phyloP scores from a whole-genome alignment of 1,284 basidiomycete species.

The Puccinia sorghi region DNA sequence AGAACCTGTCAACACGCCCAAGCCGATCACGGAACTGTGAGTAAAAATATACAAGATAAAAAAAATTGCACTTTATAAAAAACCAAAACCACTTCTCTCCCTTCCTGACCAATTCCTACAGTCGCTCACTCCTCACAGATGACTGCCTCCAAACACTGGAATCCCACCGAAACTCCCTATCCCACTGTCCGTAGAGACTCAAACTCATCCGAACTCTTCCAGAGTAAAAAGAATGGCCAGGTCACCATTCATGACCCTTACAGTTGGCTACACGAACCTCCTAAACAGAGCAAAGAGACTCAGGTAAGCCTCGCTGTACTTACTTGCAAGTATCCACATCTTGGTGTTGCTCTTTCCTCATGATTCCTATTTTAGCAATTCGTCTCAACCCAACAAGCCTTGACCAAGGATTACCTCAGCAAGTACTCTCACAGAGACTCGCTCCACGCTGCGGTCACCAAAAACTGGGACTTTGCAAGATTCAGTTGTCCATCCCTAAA shows the following conservation, averaged over 20 bases:
- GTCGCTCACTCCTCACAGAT: conserved; percentile 49
- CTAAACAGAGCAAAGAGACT: conserved; percentile 24
- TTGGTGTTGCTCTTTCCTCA: not conserved
- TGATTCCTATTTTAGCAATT: conserved; percentile 60
- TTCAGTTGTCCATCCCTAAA: conserved; percentile 63
- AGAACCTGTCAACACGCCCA: too few relatives aligned
- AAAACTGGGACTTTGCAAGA: conserved; percentile 70
- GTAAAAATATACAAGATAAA: too few relatives aligned
- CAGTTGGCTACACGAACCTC: conserved; percentile 66
- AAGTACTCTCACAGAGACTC: conserved; percentile 65
- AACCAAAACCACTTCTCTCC: too few relatives aligned
- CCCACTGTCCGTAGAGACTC: conserved; percentile 64
- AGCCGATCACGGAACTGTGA: too few relatives aligned
- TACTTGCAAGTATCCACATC: too few relatives aligned
- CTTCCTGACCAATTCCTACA: not conserved
- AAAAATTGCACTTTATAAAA: too few relatives aligned
- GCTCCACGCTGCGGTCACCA: conserved; percentile 67
- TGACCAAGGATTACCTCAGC: conserved; percentile 67
- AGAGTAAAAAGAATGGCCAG: conserved; percentile 65
- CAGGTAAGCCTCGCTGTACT: too few relatives aligned
- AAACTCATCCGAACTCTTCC: conserved; percentile 66
- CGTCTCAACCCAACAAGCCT: conserved; percentile 67
- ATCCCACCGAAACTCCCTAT: conserved; percentile 60
- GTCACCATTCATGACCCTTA: conserved; percentile 72
- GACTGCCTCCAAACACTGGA: conserved; percentile 53